Evolutionary conservation across 208 protist genomes (phyloP), one percentile per base, ranked within the genome.

Genomic region (Crithidia mellificae): DNA sequence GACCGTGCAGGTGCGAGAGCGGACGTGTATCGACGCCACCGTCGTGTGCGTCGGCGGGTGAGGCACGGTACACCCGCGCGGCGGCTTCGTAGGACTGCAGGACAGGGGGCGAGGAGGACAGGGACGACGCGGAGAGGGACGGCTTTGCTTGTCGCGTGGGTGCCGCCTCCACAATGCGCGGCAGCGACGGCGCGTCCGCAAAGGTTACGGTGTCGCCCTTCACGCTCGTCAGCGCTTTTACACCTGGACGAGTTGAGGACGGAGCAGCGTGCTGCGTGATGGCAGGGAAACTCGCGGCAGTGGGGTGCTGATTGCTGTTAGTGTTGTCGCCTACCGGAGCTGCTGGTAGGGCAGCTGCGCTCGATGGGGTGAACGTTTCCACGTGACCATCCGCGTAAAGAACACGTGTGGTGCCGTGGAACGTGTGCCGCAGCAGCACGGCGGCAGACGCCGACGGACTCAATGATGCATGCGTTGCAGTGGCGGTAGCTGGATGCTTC

Each of bases 361-460:
- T 25, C 12, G 62, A 1, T 15, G 44, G 7, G 19, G 43, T 43
- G 3, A 66, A n/a, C 32, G 70, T 76, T 9, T 71, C 71, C 11
- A 71, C 63, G 55, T 59, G 63, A 8, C 83, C 83, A 32, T 88
- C 78, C 20, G 80, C 72, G 54, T 72, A 81, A 11, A 88, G 30
- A 4, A 85, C 32, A 43, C 75, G 78, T 7, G 78, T 88, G 12
- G 63, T 80, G n/a, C 68, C 77, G 2, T 72, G 61, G 29, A 66
- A 69, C 6, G 83, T 80, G 47, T 78, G 72, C 3, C 67, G 59
- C 32, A 85, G 53, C 44, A 88, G 54, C 22, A 87, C 65, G 0
- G 67, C 58, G 56, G 76, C 2, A 0, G 56, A 25, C 17, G 38
- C n/a, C 5, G 29, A n/a, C 6, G n/a, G 43, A 34, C 4, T 3